Evolutionary conservation across 179 eudicot genomes (phyloP).

Genomic region (Sideroxylon spinosum): DNA sequence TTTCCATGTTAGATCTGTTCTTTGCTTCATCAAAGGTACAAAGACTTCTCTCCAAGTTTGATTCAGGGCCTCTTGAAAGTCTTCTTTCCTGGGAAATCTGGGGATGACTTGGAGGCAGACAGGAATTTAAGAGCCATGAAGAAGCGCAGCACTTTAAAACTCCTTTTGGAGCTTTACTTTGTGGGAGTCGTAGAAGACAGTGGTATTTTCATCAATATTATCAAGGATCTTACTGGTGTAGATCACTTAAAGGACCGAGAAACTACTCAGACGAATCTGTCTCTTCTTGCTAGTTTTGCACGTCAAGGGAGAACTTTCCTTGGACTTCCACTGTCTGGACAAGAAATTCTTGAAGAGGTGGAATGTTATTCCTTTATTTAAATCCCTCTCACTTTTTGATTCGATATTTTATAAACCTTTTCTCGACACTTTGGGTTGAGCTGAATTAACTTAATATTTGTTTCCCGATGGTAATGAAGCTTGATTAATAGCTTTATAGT

Average conservation of each 20-base stretch:
- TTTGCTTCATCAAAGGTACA: conserved; percentile 93
- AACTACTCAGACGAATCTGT: conserved; percentile 86
- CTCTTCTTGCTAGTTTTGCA: conserved; percentile 91
- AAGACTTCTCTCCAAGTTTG: conserved; percentile 77
- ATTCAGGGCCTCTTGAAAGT: conserved; percentile 75
- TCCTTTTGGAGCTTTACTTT: conserved; percentile 81
- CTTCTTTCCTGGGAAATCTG: conserved; percentile 78
- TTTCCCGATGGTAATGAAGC: conserved; percentile 2
- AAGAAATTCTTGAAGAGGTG: conserved; percentile 86
- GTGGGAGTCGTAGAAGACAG: conserved; percentile 81
- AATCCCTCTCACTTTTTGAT: neutral
- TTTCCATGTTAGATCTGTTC: conserved; percentile 63
- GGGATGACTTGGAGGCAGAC: conserved; percentile 76
- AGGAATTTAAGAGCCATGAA: conserved; percentile 79
- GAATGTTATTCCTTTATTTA: neutral
- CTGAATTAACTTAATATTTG: neutral
- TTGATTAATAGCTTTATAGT: neutral
- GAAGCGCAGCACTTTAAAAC: conserved; percentile 94
- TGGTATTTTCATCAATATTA: conserved; percentile 64
- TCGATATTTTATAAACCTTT: too few relatives aligned
- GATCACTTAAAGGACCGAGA: conserved; percentile 96
- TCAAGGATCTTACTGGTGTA: conserved; percentile 78
- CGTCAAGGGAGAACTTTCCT: conserved; percentile 88
- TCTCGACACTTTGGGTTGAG: neutral
- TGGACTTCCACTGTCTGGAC: conserved; percentile 75